Evolutionary conservation across 2,329 filamentous ascomycete genomes (phyloP), one percentile per base, ranked within the genome.

Genomic region (Colletotrichum sp.): DNA sequence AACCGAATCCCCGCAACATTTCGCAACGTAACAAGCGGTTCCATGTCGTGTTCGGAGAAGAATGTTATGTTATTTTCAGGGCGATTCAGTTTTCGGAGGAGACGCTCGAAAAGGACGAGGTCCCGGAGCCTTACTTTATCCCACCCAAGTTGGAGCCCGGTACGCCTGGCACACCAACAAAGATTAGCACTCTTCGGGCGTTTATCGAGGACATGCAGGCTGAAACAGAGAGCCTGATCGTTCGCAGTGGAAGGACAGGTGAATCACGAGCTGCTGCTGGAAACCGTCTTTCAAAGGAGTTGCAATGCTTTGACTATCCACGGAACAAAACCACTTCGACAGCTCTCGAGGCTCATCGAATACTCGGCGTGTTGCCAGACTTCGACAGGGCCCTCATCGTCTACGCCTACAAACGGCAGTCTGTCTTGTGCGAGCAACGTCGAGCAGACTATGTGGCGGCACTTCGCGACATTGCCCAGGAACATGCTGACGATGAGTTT

Each of bases 1-100:
- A 84, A 10, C 81, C 81, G 0, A 77, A 75, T 3, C 75, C 80
- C 0, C 83, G 88, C 60, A 88, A 83, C 66, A 91, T 92, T 43
- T 89, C 90, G 3, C 89, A 89, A 69, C 83, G 90, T 2, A 92
- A 92, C 78, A 92, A 91, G 80, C 86, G 88, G 16, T 92, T 92
- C 71, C 83, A 83, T 30, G 87, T 91, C 3, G 84, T 90, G 8
- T 91, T 92, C 72, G 89, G 90, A 0, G 84, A 85, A 6, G 86
- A 88, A 6, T 89, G 89, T 67, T 87, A 88, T 61, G 80, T 82
- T 26, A 84, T 92, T 14, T 89, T 92, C 78, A 83, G 82, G 16
- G 85, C 85, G 14, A 82, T 92, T 6, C 89, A 88, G 13, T 92
- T 91, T 61, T 78, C 81, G 4, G 88, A 90, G 78, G 80, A 83